phyloP scores from a whole-genome alignment of 805 yeast species.

The Sporopachydermia lactativora region DNA sequence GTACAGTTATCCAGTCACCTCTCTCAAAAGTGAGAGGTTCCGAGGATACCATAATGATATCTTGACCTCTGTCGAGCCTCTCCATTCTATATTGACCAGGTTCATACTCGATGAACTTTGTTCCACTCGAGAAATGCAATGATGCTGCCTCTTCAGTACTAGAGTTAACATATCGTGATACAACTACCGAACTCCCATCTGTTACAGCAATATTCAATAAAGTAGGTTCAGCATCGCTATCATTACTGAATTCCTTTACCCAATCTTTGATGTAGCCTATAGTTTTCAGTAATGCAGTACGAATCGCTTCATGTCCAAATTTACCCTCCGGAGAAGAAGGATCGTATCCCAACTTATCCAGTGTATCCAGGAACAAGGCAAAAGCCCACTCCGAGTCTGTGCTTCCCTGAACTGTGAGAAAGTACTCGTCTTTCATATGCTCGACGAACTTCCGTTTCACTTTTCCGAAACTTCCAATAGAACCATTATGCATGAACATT shows the following conservation, averaged over 20 bases:
- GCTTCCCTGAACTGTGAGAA: conserved; percentile 74
- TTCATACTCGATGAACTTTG: conserved; percentile 75
- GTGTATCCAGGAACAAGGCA: conserved; percentile 71
- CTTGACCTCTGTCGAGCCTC: conserved; percentile 81
- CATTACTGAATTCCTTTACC: conserved; percentile 45
- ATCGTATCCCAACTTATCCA: conserved; percentile 63
- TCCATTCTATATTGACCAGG: conserved; percentile 95
- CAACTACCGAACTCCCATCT: conserved; percentile 79
- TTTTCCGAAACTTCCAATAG: conserved; percentile 49
- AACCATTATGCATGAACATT: conserved; percentile 96
- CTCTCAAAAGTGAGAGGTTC: conserved; percentile 95
- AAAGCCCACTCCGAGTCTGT: conserved; percentile 95
- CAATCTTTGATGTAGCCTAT: conserved; percentile 66
- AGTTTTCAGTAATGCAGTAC: conserved; percentile 59
- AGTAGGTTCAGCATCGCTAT: conserved; percentile 49
- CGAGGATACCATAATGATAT: conserved; percentile 91
- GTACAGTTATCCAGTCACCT: conserved; percentile 95
- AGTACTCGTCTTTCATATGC: conserved; percentile 68
- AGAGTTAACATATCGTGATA: conserved; percentile 79
- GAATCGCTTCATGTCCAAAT: conserved; percentile 40
- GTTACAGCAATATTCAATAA: conserved; percentile 88
- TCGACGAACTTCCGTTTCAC: conserved; percentile 63
- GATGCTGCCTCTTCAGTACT: conserved; percentile 93
- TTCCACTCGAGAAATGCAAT: conserved; percentile 85
- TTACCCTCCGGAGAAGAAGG: conserved; percentile 34